phyloP scores from a whole-genome alignment of 805 yeast genomes.

The Teunomyces pallodes region DNA sequence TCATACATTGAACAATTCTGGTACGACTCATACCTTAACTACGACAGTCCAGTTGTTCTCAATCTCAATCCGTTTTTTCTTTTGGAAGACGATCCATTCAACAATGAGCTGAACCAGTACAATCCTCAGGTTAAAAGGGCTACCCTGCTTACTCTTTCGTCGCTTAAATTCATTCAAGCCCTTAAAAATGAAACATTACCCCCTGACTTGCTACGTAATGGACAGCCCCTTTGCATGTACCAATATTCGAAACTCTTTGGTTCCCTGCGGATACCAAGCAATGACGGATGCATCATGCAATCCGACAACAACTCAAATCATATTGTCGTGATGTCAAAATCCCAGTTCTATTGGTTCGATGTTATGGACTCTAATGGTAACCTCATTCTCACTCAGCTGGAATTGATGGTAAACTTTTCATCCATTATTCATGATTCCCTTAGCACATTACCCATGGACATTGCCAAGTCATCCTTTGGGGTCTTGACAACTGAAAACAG shows the following conservation, averaged over 20 bases:
- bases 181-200: constrained; percentile 70
- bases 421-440: constrained; percentile 75
- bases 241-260: constrained; percentile 88
- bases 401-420: constrained; percentile 69
- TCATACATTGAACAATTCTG: constrained; percentile 92
- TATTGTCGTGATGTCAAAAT: constrained; percentile 75
- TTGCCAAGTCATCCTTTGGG: constrained; percentile 79
- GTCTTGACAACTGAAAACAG: constrained; percentile 88
- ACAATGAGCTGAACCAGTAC: constrained; percentile 40
- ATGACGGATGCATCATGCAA: constrained; percentile 80
- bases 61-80: constrained; percentile 88
- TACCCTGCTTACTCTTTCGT: constrained; percentile 71
- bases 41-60: constrained; percentile 88
- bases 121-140: constrained; percentile 74
- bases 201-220: constrained; percentile 64
- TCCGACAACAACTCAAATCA: constrained; percentile 74
- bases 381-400: constrained; percentile 70
- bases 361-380: constrained; percentile 74
- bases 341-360: constrained; percentile 94
- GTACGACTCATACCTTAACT: constrained; percentile 86
- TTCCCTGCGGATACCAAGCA: constrained; percentile 80
- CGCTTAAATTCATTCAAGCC: constrained; percentile 77
- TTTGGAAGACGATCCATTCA: constrained; percentile 88
- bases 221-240: constrained; percentile 78
- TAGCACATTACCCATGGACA: constrained; percentile 49